Evolutionary conservation across 305 asterid species (phyloP).

Genomic region (Petunia hybrid): DNA sequence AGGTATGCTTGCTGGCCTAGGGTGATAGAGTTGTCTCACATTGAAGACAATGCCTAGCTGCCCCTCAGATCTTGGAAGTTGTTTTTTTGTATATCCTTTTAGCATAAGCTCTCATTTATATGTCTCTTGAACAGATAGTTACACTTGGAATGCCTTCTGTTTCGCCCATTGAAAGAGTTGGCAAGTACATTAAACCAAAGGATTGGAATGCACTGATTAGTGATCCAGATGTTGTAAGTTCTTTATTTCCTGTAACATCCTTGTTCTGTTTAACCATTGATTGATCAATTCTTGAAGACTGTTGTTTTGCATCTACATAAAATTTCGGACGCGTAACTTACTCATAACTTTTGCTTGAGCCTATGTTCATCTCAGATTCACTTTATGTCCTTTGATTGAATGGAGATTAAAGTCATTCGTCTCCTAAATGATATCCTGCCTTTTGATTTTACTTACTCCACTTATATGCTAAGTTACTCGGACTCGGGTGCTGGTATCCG

Average conservation of each 20-base stretch:
- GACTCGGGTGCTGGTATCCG: too few relatives aligned
- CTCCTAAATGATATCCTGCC: not conserved
- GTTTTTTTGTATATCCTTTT: not conserved
- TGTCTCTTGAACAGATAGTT: slow-evolving; percentile 66
- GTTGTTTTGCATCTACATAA: slow-evolving; percentile 13
- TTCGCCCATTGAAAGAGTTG: slow-evolving; percentile 89
- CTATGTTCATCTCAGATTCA: not conserved
- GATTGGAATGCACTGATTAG: slow-evolving; percentile 88
- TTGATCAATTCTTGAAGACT: not conserved
- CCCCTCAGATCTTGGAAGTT: slow-evolving; percentile 25
- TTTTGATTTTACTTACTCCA: not conserved
- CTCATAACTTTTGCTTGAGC: slow-evolving; percentile 6
- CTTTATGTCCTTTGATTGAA: not conserved
- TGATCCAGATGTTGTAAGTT: slow-evolving; percentile 80
- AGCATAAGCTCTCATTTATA: not conserved
- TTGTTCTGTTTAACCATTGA: slow-evolving; percentile 5
- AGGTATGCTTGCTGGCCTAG: slow-evolving; percentile 50
- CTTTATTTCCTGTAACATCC: slow-evolving; percentile 31
- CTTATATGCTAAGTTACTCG: not conserved
- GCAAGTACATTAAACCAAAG: slow-evolving; percentile 74
- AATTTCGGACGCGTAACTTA: not conserved
- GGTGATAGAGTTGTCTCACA: slow-evolving; percentile 3
- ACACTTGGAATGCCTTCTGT: slow-evolving; percentile 95
- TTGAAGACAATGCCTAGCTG: not conserved
- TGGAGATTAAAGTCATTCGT: not conserved